phyloP scores from a whole-genome alignment of 768 basidiomycete species.

The Mrakia blollopis region DNA sequence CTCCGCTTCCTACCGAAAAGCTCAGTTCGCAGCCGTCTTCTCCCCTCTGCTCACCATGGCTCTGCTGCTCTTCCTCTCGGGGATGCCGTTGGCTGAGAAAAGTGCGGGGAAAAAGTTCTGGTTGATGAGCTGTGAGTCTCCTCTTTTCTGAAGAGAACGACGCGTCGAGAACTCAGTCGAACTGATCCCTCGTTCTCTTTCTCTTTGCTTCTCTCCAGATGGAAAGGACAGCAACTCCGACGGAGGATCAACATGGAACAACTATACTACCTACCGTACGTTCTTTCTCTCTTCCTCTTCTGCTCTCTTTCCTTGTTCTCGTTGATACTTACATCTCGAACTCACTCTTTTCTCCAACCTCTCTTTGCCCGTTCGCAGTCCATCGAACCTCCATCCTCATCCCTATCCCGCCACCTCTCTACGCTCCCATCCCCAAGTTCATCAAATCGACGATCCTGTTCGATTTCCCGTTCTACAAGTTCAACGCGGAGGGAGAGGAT shows the following conservation, averaged over 20 bases:
- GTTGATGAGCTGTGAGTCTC: constrained; percentile 17
- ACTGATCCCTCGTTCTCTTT: neutral
- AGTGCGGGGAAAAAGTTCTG: constrained; percentile 18
- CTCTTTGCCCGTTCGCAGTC: constrained; percentile 36
- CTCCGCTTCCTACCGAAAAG: constrained; percentile 50
- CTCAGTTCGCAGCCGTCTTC: constrained; percentile 58
- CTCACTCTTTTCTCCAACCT: neutral
- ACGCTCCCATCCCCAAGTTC: constrained; percentile 52
- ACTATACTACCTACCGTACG: constrained; percentile 53
- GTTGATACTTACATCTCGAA: neutral
- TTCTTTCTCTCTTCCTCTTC: neutral
- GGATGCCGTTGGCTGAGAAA: constrained; percentile 66
- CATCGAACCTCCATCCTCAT: constrained; percentile 57
- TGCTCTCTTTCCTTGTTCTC: neutral
- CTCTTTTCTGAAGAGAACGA: neutral
- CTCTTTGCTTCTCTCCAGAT: neutral
- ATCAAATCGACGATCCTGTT: constrained; percentile 57
- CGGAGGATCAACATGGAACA: constrained; percentile 35
- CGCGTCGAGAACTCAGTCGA: neutral
- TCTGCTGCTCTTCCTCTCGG: constrained; percentile 59
- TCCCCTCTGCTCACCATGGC: constrained; percentile 61
- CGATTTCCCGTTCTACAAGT: constrained; percentile 61
- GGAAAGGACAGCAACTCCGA: constrained; percentile 3
- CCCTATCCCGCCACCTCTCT: constrained; percentile 57
- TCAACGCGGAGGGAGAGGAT: constrained; percentile 55